Conservation (phyloP, 225 moss, liverwort and hornwort genomes). For the Thuidium tamariscinum region DNA sequence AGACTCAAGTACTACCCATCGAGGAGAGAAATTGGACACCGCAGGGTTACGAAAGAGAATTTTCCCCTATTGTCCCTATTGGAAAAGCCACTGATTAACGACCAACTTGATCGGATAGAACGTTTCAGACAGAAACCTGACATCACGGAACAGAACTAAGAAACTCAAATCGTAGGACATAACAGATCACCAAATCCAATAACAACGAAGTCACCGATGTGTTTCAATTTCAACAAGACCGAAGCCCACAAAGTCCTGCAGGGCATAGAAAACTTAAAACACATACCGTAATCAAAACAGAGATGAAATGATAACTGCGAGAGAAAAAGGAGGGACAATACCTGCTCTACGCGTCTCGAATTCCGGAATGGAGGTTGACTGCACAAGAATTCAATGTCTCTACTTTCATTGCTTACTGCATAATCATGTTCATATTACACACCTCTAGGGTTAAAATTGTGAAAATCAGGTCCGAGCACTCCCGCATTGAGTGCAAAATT, state of each 20-base stretch:
- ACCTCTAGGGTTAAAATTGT: background rate
- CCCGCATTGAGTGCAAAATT: background rate
- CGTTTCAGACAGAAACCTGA: background rate
- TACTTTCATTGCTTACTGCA: background rate
- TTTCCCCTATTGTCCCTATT: background rate
- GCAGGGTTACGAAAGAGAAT: background rate
- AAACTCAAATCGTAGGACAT: background rate
- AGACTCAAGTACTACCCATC: background rate
- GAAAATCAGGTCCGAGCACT: background rate
- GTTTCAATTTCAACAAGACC: background rate
- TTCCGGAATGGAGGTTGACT: background rate
- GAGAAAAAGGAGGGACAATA: background rate
- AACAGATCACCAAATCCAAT: background rate
- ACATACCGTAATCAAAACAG: background rate
- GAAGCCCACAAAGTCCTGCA: background rate
- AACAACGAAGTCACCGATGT: background rate
- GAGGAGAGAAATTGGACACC: background rate
- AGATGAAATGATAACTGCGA: background rate
- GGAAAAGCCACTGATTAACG: background rate
- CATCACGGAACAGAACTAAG: background rate
- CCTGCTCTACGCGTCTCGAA: background rate
- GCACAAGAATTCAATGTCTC: background rate
- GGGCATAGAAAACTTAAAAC: background rate
- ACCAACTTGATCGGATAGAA: background rate
- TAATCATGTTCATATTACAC: background rate